Evolutionary conservation across 2,329 filamentous ascomycete genomes (phyloP).

Genomic region (Botrytis medusae): DNA sequence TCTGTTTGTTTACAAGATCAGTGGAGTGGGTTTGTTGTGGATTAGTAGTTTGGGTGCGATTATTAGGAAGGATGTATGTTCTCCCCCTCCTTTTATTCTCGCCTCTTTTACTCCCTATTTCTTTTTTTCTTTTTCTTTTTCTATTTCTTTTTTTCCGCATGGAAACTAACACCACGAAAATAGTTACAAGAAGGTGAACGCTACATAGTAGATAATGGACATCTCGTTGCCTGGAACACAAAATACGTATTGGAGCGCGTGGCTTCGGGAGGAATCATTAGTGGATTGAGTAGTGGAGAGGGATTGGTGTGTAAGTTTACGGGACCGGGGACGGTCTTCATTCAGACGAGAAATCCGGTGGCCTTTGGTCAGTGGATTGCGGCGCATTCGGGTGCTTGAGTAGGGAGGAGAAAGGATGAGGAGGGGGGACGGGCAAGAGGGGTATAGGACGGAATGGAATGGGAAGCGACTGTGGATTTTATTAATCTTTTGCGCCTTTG

Average conservation of each 20-base stretch:
- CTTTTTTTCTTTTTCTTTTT: too few species aligned
- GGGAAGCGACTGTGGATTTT: not conserved
- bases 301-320: conserved; percentile 94
- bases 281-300: conserved; percentile 76
- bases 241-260: conserved; percentile 90
- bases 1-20: conserved; percentile 84
- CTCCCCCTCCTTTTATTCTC: not conserved
- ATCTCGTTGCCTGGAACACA: conserved; percentile 95
- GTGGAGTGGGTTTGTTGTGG: conserved; percentile 80
- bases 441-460: not conserved
- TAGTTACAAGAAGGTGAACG: conserved; percentile 62
- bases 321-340: conserved; percentile 84
- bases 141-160: not conserved
- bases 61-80: conserved; percentile 83
- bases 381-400: conserved; percentile 12
- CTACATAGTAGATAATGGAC: conserved; percentile 91
- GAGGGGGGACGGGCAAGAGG: too few species aligned
- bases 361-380: conserved; percentile 18
- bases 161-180: not conserved
- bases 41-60: conserved; percentile 93
- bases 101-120: not conserved
- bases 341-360: conserved; percentile 86
- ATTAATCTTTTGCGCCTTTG: not conserved
- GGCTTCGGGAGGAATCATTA: conserved; percentile 88
- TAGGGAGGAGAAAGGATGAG: too few species aligned